These are phyloP conservation scores for Wickerhamiella occidentalis DNA, from an alignment of 805 yeast species.

Conservation along the genomic window DNA sequence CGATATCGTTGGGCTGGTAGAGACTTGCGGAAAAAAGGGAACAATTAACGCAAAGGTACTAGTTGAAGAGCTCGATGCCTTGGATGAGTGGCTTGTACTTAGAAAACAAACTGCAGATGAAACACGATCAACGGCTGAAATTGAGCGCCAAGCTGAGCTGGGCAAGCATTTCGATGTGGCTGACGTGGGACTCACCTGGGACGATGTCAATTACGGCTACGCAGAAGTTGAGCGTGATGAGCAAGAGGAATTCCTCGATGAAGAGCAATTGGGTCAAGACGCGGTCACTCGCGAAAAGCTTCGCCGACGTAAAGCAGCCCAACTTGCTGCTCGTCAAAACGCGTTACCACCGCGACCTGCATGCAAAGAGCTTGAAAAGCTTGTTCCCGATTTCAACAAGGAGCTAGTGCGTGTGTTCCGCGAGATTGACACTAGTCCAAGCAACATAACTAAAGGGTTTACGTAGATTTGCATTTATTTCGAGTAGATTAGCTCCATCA, in stretches of 20 bases:
- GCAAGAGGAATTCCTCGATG: slow-evolving; percentile 28
- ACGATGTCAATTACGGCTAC: slow-evolving; percentile 37
- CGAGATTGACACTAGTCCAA: slow-evolving; percentile 2
- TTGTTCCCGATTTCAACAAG: slow-evolving; percentile 20
- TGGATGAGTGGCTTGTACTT: slow-evolving; percentile 26
- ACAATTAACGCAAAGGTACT: slow-evolving; percentile 29
- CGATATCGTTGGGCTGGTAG: slow-evolving; percentile 34
- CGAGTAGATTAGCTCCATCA: too few relatives aligned
- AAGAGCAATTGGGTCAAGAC: slow-evolving; percentile 24
- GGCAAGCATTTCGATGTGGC: slow-evolving; percentile 34
- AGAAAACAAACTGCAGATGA: slow-evolving; percentile 21
- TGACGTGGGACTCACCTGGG: slow-evolving; percentile 30
- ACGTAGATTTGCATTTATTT: not conserved
- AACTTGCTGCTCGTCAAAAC: slow-evolving; percentile 16
- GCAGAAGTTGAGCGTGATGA: slow-evolving; percentile 40
- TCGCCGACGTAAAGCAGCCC: slow-evolving; percentile 20
- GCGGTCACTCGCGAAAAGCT: slow-evolving; percentile 24
- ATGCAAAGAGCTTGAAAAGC: slow-evolving; percentile 23
- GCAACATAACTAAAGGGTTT: slow-evolving; percentile 6
- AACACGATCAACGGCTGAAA: not conserved
- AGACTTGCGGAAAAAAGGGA: slow-evolving; percentile 11
- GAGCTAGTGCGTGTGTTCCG: not conserved
- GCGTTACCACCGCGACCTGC: slow-evolving; percentile 23
- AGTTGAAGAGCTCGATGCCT: slow-evolving; percentile 31
- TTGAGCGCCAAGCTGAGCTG: slow-evolving; percentile 13